These are phyloP conservation scores for Grosmannia clavigera DNA, from an alignment of 2,329 filamentous ascomycete species.

Conservation along the genomic window DNA sequence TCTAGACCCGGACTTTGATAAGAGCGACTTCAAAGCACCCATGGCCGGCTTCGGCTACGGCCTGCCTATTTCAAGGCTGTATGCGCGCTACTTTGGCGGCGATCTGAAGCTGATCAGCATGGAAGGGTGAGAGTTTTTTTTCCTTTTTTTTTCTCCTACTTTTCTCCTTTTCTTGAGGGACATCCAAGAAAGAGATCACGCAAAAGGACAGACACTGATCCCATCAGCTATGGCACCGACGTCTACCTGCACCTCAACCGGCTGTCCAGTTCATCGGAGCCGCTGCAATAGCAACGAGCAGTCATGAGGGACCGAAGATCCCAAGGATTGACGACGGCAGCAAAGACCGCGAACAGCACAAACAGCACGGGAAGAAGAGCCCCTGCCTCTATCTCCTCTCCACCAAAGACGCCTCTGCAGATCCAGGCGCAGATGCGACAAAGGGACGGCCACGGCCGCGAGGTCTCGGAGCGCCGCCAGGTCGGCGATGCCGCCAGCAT, in stretches of 20 bases:
- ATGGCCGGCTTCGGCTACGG: constrained; percentile 99
- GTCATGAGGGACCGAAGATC: constrained; percentile 66
- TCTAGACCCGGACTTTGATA: constrained; percentile 94
- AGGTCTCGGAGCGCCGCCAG: constrained; percentile 78
- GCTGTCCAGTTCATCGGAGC: constrained; percentile 88
- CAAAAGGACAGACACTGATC: too few species aligned
- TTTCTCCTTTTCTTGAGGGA: not conserved
- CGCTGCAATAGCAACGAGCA: constrained; percentile 87
- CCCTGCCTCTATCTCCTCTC: not conserved
- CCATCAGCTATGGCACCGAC: constrained; percentile 79
- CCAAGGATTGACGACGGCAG: constrained; percentile 53
- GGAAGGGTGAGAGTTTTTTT: constrained; percentile 65
- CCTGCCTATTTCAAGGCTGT: constrained; percentile 82
- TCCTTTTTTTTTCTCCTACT: not conserved
- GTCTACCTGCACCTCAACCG: constrained; percentile 97
- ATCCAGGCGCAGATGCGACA: constrained; percentile 54
- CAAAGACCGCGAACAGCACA: constrained; percentile 1
- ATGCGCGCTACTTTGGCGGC: constrained; percentile 93
- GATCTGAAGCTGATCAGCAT: constrained; percentile 97
- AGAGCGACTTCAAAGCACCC: constrained; percentile 97
- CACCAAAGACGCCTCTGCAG: constrained; percentile 30
- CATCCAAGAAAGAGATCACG: too few species aligned
- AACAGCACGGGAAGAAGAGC: not conserved
- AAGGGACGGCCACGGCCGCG: constrained; percentile 37
- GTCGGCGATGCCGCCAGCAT: constrained; percentile 78